Evolutionary conservation across 2,329 filamentous ascomycete species (phyloP).

Genomic region (Calonectria honghensis): DNA sequence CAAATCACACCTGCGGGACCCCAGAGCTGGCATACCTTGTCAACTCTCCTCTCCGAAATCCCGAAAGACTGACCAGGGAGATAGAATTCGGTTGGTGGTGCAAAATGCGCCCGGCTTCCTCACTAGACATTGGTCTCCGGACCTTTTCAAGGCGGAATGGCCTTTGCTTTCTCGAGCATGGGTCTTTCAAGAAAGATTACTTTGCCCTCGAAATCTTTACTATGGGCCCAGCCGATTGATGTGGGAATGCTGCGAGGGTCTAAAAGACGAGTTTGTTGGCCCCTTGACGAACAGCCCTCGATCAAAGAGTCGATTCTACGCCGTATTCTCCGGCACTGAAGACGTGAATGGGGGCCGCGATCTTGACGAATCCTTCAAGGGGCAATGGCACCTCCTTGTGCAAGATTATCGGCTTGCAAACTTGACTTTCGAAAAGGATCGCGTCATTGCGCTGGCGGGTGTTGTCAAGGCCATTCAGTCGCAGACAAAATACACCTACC

Average conservation of each 20-base stretch:
- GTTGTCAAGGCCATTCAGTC: constrained; percentile 26
- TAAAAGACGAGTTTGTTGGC: constrained; percentile 8
- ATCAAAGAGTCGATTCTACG: constrained; percentile 13
- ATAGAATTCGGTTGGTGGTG: neutral
- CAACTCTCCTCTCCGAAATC: neutral
- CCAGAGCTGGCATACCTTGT: constrained; percentile 6
- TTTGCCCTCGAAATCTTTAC: constrained; percentile 15
- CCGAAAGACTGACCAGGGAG: neutral
- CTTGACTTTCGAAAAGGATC: constrained; percentile 28
- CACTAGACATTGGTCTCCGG: constrained; percentile 7
- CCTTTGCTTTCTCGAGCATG: constrained; percentile 12
- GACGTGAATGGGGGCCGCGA: neutral
- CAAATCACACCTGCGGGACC: constrained; percentile 29
- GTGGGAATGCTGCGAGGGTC: constrained; percentile 15
- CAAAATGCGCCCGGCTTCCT: constrained; percentile 12
- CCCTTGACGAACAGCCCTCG: neutral
- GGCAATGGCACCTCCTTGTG: constrained; percentile 25
- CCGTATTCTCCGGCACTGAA: constrained; percentile 8
- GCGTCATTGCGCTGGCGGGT: constrained; percentile 30
- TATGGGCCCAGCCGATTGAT: constrained; percentile 14
- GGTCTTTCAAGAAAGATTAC: constrained; percentile 6
- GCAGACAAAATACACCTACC: constrained; percentile 23
- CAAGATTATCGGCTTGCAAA: constrained; percentile 31
- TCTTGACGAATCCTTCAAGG: constrained; percentile 25
- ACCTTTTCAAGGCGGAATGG: constrained; percentile 14